These are phyloP conservation scores for Mycosphaerella sp. DNA, from an alignment of 2,329 filamentous ascomycete species.

Conservation along the genomic window DNA sequence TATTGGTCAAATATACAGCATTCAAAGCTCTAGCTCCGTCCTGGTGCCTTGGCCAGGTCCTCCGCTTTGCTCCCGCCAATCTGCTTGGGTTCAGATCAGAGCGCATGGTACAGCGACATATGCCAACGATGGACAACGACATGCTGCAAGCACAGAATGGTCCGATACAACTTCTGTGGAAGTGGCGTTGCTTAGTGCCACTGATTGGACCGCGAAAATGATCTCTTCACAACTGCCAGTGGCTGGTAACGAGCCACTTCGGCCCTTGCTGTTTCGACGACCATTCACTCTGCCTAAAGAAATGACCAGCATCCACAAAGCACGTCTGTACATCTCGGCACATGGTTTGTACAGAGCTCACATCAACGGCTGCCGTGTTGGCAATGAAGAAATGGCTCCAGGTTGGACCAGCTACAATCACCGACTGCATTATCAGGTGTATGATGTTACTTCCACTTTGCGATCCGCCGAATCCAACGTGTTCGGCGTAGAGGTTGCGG, in stretches of 20 bases:
- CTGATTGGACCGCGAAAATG: constrained; percentile 1
- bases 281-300: neutral
- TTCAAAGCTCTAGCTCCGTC: neutral
- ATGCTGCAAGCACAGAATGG: neutral
- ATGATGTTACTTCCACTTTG: constrained; percentile 40
- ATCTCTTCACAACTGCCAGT: neutral
- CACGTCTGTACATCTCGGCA: constrained; percentile 4
- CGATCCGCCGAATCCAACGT: neutral
- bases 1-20: neutral
- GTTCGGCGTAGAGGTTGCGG: constrained; percentile 37
- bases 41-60: constrained; percentile 5
- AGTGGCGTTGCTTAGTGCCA: neutral
- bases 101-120: neutral
- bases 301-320: neutral
- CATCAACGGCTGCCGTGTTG: constrained; percentile 43
- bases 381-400: constrained; percentile 37
- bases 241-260: neutral
- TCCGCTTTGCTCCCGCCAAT: neutral
- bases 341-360: constrained; percentile 7
- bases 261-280: neutral
- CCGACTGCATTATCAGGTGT: constrained; percentile 49
- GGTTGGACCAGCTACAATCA: constrained; percentile 50
- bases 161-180: neutral
- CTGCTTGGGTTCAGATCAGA: neutral
- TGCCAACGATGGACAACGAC: neutral